Evolutionary conservation across 2,329 filamentous ascomycete genomes (phyloP), one percentile per base, ranked within the genome.

Genomic region (Helicocarpus griseus): DNA sequence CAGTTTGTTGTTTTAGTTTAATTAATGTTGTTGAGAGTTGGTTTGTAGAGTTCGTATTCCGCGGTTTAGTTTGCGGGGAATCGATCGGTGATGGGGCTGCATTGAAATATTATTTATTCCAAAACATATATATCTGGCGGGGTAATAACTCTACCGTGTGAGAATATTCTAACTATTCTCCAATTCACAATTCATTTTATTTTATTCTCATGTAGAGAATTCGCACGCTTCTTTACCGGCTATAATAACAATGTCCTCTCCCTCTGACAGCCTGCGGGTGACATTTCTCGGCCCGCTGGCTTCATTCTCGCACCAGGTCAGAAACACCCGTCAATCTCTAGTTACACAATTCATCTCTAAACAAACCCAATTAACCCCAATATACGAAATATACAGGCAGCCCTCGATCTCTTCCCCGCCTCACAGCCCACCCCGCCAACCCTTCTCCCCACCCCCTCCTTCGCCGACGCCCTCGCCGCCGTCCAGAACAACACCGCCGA

Each of bases 381-480:
- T 11, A 35, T 31, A 13, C 26, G 26, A 31, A 35, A 31, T 28
- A 45, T 11, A 36, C 62, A 82, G 77, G 79, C 79, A 35, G 71
- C 80, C 2, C 70, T 81, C 50, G 69, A 73, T 58, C 67, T 68
- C 53, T 80, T 80, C 54, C 63, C 70, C n/a, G 50, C 58, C 17
- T 5, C 9, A n/a, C 24, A 17, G 17, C 13, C 29, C 29, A 2
- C 29, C 29, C 13, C 29, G 7, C 29, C 61, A 22, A 58, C 63
- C 17, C 56, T 72, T 28, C 54, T 62, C 7, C 68, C 70, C 1
- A 58, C 67, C 29, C 40, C 65, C 28, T 68, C 64, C 14, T 73
- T 73, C 53, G 63, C 64, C 29, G 88, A 93, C 64, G 82, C 95
- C 60, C 95, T 96, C 67, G 76, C 83, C 48, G 77, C 82, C 14